Percentiles rank a stretch among this genome's conserved stretches.
These are phyloP conservation scores for Echites panduratus DNA, from an alignment of 257 asterid genomes.

Conservation along the genomic window DNA sequence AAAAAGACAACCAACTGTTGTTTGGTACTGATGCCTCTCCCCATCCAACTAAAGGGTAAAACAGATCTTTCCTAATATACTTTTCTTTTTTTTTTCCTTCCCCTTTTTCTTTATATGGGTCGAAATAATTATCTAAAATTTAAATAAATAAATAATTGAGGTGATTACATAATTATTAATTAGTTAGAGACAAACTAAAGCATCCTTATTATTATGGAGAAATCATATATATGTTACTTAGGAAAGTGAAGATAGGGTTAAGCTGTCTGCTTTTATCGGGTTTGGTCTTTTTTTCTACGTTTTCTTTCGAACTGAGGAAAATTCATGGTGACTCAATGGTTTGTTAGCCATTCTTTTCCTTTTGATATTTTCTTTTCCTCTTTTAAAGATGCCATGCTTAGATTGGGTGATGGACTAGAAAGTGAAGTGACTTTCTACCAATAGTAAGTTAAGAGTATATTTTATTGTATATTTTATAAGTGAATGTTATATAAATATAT, in stretches of 20 bases:
- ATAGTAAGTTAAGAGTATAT: neutral
- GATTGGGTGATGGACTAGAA: neutral
- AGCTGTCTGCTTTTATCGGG: neutral
- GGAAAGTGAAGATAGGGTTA: neutral
- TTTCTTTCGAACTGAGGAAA: neutral
- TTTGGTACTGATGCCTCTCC: conserved; percentile 11
- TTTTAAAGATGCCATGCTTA: neutral
- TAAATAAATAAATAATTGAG: neutral
- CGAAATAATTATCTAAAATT: neutral
- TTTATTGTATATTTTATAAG: too few species aligned
- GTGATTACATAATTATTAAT: neutral
- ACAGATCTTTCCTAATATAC: conserved; percentile 5
- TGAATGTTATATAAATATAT: too few species aligned
- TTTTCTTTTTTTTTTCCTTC: neutral
- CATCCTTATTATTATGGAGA: neutral
- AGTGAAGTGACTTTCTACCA: neutral
- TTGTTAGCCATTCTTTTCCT: neutral
- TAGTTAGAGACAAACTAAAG: neutral
- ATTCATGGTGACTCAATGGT: neutral
- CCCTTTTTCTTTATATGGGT: neutral
- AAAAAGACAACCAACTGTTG: conserved; percentile 11
- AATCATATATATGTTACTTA: neutral
- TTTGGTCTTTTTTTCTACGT: too few species aligned
- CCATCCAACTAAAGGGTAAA: conserved; percentile 17
- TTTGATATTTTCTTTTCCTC: neutral